A percentile compares a stretch with the other conserved stretches of the same genome.
phyloP scores from a whole-genome alignment of 1,284 basidiomycete species.

The Trametes pubescens region DNA sequence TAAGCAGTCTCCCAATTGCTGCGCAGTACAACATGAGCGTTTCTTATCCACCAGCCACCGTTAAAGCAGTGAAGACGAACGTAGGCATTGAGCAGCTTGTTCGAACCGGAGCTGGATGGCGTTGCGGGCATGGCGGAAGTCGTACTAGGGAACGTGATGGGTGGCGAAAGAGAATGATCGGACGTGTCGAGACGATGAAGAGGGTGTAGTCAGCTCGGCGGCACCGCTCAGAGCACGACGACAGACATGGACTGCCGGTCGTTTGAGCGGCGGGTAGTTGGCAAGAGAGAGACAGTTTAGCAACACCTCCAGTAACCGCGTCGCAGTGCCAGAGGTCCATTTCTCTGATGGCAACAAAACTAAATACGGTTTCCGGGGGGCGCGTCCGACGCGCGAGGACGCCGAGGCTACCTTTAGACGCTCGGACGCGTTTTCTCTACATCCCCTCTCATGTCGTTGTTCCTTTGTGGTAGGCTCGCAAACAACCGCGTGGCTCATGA shows the following conservation, averaged over 20 bases:
- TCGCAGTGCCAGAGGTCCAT: slow-evolving; percentile 19
- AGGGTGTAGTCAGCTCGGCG: slow-evolving; percentile 21
- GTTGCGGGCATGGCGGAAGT: slow-evolving; percentile 29
- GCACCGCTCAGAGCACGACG: slow-evolving; percentile 28
- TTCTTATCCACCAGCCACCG: neutral
- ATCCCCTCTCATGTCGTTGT: no score
- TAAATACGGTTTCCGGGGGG: slow-evolving; percentile 19
- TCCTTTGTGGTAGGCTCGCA: no score
- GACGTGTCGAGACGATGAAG: slow-evolving; percentile 18
- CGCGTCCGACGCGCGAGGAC: no score
- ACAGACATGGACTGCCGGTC: slow-evolving; percentile 31
- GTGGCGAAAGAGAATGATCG: slow-evolving; percentile 29
- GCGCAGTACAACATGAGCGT: slow-evolving; percentile 11
- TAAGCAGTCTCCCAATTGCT: slow-evolving; percentile 95
- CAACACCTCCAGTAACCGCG: slow-evolving; percentile 17
- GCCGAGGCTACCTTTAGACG: no score
- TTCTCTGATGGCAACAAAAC: slow-evolving; percentile 23
- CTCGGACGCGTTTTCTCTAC: no score
- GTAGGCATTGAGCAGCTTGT: slow-evolving; percentile 49
- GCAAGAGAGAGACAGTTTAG: slow-evolving; percentile 23
- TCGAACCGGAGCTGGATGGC: slow-evolving; percentile 37
- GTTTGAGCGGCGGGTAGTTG: slow-evolving; percentile 26
- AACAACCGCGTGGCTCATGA: no score
- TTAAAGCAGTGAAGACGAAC: slow-evolving; percentile 36
- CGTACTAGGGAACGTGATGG: slow-evolving; percentile 28